Conservation (phyloP, 2,329 filamentous ascomycete species). For the Scedosporium dehoogii region DNA sequence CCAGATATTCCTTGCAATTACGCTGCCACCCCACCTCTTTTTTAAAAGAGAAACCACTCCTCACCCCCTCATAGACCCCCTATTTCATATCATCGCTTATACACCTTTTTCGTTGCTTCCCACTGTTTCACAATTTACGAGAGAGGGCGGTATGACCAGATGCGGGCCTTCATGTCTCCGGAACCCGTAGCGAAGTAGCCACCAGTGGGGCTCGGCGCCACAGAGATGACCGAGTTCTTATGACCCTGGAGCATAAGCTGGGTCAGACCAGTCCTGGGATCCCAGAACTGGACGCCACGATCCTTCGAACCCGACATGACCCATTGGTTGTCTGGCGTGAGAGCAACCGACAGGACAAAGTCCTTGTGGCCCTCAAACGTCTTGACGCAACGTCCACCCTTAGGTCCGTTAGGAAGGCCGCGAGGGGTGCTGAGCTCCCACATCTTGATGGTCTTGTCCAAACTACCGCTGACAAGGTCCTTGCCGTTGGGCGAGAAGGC, state of each 20-base stretch:
- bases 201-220: slow-evolving; percentile 83
- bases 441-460: slow-evolving; percentile 99
- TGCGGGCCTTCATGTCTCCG: slow-evolving; percentile 93
- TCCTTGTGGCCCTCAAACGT: slow-evolving; percentile 98
- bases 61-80: neutral
- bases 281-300: slow-evolving; percentile 97
- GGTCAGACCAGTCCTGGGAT: slow-evolving; percentile 82
- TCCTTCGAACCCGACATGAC: slow-evolving; percentile 97
- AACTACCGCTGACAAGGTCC: slow-evolving; percentile 84
- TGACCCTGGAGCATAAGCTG: slow-evolving; percentile 98
- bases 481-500: slow-evolving; percentile 91
- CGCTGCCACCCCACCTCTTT: neutral
- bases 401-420: slow-evolving; percentile 57
- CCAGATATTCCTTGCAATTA: neutral
- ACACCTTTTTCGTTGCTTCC: neutral
- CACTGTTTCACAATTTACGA: neutral
- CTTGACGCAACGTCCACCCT: slow-evolving; percentile 87
- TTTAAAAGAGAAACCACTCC: neutral
- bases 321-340: slow-evolving; percentile 91
- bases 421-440: slow-evolving; percentile 80
- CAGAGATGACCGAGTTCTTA: slow-evolving; percentile 97
- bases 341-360: slow-evolving; percentile 90
- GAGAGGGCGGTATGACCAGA: slow-evolving; percentile 70
- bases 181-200: slow-evolving; percentile 91
- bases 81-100: neutral